A percentile compares a stretch with the other conserved stretches of the same genome.
These are phyloP conservation scores for Imleria badia DNA, from an alignment of 768 basidiomycete species.

Conservation along the genomic window DNA sequence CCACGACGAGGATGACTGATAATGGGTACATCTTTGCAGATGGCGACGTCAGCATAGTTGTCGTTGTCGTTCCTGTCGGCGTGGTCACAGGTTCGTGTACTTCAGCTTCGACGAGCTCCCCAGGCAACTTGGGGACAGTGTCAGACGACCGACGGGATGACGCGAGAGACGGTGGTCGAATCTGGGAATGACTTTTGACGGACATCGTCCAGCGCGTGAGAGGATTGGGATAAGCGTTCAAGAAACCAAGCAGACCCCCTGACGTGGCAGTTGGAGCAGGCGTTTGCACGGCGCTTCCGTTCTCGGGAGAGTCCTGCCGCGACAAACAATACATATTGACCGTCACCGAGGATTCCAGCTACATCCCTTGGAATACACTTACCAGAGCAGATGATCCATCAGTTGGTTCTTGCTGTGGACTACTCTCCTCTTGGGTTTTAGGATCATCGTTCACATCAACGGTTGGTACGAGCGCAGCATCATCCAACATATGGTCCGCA, in stretches of 20 bases:
- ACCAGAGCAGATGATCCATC: constrained; percentile 24
- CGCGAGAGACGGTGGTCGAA: constrained; percentile 19
- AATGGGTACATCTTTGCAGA: constrained; percentile 36
- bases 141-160: constrained; percentile 27
- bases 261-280: constrained; percentile 23
- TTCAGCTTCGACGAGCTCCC: constrained; percentile 30
- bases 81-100: not conserved
- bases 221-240: constrained; percentile 59
- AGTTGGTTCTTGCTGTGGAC: constrained; percentile 17
- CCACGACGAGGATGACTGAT: constrained; percentile 69
- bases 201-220: constrained; percentile 50
- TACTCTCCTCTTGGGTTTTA: constrained; percentile 17
- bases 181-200: constrained; percentile 22
- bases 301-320: constrained; percentile 28
- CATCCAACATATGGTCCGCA: constrained; percentile 58
- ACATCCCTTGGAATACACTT: constrained; percentile 8
- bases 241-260: constrained; percentile 56
- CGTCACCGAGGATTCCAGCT: not conserved
- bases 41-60: constrained; percentile 2
- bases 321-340: not conserved
- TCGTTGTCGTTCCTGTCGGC: not conserved
- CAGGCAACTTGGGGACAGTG: constrained; percentile 34
- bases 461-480: constrained; percentile 20
- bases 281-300: constrained; percentile 20
- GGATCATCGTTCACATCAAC: constrained; percentile 14